phyloP scores from a whole-genome alignment of 169 alveolate species.

The Eimeria necatrix region DNA sequence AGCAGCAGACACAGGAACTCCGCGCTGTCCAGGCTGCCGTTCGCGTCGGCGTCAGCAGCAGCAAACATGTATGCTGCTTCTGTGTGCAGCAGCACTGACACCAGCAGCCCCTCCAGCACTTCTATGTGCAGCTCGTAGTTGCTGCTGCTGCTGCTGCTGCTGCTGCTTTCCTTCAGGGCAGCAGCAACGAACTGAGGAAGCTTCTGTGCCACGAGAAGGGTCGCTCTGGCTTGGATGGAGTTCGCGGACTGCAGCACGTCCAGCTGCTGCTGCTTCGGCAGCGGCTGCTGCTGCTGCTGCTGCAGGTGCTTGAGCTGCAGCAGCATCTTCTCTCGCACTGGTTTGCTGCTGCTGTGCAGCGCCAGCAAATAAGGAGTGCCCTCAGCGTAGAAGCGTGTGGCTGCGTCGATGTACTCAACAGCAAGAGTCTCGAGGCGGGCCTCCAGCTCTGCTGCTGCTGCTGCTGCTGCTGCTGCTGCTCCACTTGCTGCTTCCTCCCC shows the following conservation, averaged over 20 bases:
- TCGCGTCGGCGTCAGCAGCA: not conserved
- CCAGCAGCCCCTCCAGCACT: not conserved
- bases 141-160: constrained; percentile 55
- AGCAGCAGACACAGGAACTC: constrained; percentile 36
- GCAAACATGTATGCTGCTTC: constrained; percentile 19
- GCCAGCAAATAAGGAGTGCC: not conserved
- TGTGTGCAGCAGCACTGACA: not conserved
- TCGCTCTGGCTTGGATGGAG: not conserved
- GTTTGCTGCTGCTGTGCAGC: not conserved
- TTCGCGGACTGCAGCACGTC: not conserved
- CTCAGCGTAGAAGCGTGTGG: constrained; percentile 15
- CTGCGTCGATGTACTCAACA: not conserved
- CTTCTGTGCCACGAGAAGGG: not conserved
- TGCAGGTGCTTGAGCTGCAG: not conserved
- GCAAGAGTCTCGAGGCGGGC: not conserved
- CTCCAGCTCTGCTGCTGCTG: constrained; percentile 34
- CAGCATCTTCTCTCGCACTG: not conserved
- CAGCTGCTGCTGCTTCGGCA: constrained; percentile 23
- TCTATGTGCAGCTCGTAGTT: constrained; percentile 9
- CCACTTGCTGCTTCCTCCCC: not conserved
- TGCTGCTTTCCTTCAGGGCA: constrained; percentile 10
- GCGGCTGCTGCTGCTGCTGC: constrained; percentile 52
- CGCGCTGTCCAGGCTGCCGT: not conserved
- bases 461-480: constrained; percentile 41
- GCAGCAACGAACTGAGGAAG: constrained; percentile 5